These are phyloP conservation scores for Decorospora gaudefroyi DNA, from an alignment of 2,329 filamentous ascomycete species.

Conservation along the genomic window DNA sequence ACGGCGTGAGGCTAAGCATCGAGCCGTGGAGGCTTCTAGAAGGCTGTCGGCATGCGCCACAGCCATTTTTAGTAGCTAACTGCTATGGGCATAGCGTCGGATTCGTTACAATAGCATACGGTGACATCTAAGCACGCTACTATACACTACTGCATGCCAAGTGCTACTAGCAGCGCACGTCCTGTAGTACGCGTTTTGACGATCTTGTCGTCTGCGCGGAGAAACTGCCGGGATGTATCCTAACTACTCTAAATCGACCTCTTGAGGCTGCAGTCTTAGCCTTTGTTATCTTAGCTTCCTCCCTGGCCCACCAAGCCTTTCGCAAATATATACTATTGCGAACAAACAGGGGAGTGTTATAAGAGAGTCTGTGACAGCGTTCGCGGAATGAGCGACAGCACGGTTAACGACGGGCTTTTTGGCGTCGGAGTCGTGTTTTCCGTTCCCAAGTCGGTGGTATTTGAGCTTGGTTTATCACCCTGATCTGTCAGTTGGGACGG, in stretches of 20 bases:
- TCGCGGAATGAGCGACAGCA: conserved; percentile 1
- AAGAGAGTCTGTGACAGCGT: neutral
- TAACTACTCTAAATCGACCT: neutral
- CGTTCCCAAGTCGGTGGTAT: too few species aligned
- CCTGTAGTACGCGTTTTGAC: conserved; percentile 1
- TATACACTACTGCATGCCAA: neutral
- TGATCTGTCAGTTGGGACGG: too few species aligned
- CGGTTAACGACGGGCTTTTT: neutral
- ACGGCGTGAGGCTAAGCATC: too few species aligned
- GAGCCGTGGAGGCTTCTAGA: too few species aligned
- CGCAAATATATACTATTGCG: neutral
- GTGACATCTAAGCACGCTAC: conserved; percentile 2
- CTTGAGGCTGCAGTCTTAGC: neutral
- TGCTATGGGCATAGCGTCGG: neutral
- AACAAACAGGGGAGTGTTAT: neutral
- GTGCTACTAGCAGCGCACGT: neutral
- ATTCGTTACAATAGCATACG: conserved; percentile 1
- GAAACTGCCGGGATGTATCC: conserved; percentile 1
- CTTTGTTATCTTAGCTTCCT: neutral
- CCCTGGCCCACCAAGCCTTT: neutral
- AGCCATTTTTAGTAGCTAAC: too few species aligned
- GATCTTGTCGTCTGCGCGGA: neutral
- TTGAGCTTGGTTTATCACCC: too few species aligned
- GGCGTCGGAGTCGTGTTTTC: neutral
- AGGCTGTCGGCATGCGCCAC: too few species aligned